Base-by-base conservation (phyloP, 257 asterid species). In the Lantana camara region DNA sequence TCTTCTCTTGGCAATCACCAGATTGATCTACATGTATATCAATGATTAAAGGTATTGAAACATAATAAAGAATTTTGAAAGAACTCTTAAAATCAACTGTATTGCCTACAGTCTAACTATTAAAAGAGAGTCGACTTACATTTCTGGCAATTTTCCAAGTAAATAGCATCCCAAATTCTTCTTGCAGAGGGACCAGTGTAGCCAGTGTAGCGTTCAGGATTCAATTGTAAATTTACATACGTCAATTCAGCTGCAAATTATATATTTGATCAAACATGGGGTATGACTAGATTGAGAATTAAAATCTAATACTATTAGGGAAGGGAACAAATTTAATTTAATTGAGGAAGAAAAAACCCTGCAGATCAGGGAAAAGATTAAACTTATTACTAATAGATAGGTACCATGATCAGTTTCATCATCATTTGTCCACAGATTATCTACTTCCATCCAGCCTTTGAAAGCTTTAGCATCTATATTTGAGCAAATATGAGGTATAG, bases 351-450 rank as follows among this genome's bases (percentile, higher is more conserved):
- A 59, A 27, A 59, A 22, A 50, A 48, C 66, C n/a, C n/a, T n/a
- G n/a, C n/a, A n/a, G n/a, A n/a, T 45, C 52, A 5, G 12, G 29
- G 47, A 32, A 30, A 34, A 15, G 9, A 57, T 0, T 29, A 27
- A 49, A 61, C 6, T 21, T 20, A 54, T 13, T 12, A n/a, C n/a
- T n/a, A 57, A 17, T 37, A 44, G 74, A n/a, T 50, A 68, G 42
- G 57, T 38, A 86, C 91, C 89, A 72, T 82, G 74, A 67, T 84
- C 95, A 8, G 83, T 80, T 77, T 82, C 95, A 8, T 87, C 83
- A 64, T 82, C 91, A 58, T 70, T 59, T 61, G 95, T 84, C 91
- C 92, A 87, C 4, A 89, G 89, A 56, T 84, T 87, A 71, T 87
- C 89, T 6, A 82, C 86, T 52, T 69, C 85, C 6, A 75, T 57